These are phyloP conservation scores for Coix lacrymajobi DNA, from an alignment of 176 grass and related monocot genomes.

Conservation along the genomic window DNA sequence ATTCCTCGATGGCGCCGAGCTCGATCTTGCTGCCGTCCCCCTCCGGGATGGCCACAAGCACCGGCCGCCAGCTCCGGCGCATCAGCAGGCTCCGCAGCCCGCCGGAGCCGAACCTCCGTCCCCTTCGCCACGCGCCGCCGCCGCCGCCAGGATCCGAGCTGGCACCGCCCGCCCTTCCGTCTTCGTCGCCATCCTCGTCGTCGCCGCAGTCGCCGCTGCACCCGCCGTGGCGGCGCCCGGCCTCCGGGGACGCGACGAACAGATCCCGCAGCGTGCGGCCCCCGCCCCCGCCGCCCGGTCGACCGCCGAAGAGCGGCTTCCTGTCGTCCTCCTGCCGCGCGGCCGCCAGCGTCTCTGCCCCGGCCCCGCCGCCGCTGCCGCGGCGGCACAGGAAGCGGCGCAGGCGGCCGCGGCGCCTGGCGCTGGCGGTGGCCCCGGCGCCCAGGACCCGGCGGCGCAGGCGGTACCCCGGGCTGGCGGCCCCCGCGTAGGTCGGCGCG, in stretches of 20 bases:
- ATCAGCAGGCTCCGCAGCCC: slow-evolving; percentile 44
- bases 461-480: slow-evolving; percentile 29
- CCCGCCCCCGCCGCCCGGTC: not conserved
- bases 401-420: not conserved
- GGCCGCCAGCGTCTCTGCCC: not conserved
- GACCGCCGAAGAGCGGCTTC: slow-evolving; percentile 23
- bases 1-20: slow-evolving; percentile 36
- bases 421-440: not conserved
- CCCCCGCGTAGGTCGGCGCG: not conserved
- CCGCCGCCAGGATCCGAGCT: not conserved
- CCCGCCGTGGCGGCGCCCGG: slow-evolving; percentile 5
- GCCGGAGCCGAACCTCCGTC: slow-evolving; percentile 21
- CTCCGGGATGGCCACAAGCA: slow-evolving; percentile 47
- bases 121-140: not conserved
- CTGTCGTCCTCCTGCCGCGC: slow-evolving; percentile 26
- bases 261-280: slow-evolving; percentile 63
- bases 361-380: not conserved
- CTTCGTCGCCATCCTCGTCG: not conserved
- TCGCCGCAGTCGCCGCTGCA: not conserved
- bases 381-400: slow-evolving; percentile 20
- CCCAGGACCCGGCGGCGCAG: slow-evolving; percentile 10
- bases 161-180: not conserved
- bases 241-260: slow-evolving; percentile 59
- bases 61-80: slow-evolving; percentile 56
- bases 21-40: slow-evolving; percentile 20